Evolutionary conservation across 1,284 basidiomycete species (phyloP).

Genomic region (Neolentinus lepideus): DNA sequence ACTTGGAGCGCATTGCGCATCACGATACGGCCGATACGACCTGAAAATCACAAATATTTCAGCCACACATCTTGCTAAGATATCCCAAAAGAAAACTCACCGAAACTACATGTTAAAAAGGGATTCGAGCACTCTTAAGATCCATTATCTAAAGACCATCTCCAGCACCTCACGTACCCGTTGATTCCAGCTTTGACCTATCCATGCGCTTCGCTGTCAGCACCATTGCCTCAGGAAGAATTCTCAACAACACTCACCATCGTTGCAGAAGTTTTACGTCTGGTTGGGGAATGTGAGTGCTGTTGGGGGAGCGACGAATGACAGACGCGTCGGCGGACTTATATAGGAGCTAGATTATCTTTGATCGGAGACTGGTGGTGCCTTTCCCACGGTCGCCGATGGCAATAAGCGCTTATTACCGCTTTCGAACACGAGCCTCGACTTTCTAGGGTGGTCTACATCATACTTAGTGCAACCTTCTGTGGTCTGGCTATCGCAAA

Average conservation of each 20-base stretch:
- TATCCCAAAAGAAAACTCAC: slow-evolving; percentile 36
- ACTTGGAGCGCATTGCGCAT: slow-evolving; percentile 88
- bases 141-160: not conserved
- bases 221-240: not conserved
- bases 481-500: too few relatives aligned
- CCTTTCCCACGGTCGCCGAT: not conserved
- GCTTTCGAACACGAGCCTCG: too few relatives aligned
- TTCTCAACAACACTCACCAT: slow-evolving; percentile 2
- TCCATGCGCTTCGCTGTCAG: not conserved
- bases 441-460: too few relatives aligned
- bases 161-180: slow-evolving; percentile 47
- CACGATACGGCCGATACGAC: slow-evolving; percentile 98
- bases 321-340: not conserved
- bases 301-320: slow-evolving; percentile 7
- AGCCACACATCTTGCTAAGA: slow-evolving; percentile 3
- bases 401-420: too few relatives aligned
- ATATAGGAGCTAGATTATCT: slow-evolving; percentile 1
- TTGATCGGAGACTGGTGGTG: not conserved
- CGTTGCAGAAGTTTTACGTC: not conserved
- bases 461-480: too few relatives aligned
- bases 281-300: not conserved
- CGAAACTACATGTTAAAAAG: slow-evolving; percentile 56
- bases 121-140: not conserved
- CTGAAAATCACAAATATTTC: slow-evolving; percentile 30
- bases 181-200: slow-evolving; percentile 90